Conservation (phyloP, 441 rosid genomes). For the Erysimum pusillum region DNA sequence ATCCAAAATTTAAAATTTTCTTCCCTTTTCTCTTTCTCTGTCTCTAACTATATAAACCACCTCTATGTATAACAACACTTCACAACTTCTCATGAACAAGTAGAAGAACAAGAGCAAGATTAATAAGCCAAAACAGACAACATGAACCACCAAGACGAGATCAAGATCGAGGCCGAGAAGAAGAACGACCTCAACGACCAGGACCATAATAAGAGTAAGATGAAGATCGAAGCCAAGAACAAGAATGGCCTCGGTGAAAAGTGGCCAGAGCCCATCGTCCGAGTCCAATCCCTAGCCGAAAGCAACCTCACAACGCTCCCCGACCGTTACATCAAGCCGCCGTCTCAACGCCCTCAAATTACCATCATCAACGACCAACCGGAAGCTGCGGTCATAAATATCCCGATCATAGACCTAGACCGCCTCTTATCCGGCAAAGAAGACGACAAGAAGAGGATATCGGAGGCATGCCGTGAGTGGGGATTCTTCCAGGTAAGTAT, state of each 20-base stretch:
- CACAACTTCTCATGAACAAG: conserved; percentile 32
- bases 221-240: conserved; percentile 1
- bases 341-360: conserved; percentile 53
- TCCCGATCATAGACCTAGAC: conserved; percentile 71
- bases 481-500: conserved; percentile 64
- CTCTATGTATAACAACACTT: conserved; percentile 23
- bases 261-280: conserved; percentile 88
- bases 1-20: conserved; percentile 18
- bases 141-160: conserved; percentile 2
- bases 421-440: conserved; percentile 45
- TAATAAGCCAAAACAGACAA: conserved; percentile 9
- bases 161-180: neutral
- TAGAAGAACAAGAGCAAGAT: conserved; percentile 19
- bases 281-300: conserved; percentile 84
- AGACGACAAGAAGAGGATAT: conserved; percentile 45
- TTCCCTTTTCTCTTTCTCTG: neutral
- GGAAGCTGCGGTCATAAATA: conserved; percentile 42
- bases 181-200: conserved; percentile 15
- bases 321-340: conserved; percentile 67
- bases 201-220: neutral
- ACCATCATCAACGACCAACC: conserved; percentile 14
- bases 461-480: conserved; percentile 70
- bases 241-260: conserved; percentile 25
- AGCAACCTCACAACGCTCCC: conserved; percentile 57
- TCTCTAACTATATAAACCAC: conserved; percentile 14